Conservation (phyloP, 495 filamentous ascomycete genomes). For the Rusavskia elegans region DNA sequence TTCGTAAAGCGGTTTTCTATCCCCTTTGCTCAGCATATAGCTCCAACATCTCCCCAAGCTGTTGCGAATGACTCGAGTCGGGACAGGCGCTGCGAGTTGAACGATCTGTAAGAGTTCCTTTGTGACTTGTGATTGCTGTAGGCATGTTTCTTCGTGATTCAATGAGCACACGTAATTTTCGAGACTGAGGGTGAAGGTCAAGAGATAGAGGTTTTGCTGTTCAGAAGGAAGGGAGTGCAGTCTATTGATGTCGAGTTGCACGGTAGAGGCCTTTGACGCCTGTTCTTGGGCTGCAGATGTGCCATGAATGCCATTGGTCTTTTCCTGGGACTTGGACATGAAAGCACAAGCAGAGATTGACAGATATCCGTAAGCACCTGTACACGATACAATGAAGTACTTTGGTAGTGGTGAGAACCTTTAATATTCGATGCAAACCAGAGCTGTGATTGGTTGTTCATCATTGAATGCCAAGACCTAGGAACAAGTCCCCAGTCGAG, state of each 20-base stretch:
- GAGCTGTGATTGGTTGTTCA: too few species aligned
- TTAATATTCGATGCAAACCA: too few species aligned
- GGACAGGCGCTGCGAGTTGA: slow-evolving; percentile 65
- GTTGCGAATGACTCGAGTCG: slow-evolving; percentile 79
- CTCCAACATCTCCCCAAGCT: slow-evolving; percentile 74
- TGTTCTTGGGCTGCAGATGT: neutral
- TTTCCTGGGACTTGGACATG: neutral
- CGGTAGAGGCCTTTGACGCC: neutral
- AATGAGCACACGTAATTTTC: slow-evolving; percentile 64
- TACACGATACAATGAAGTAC: too few species aligned
- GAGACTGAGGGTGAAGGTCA: slow-evolving; percentile 75
- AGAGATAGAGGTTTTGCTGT: slow-evolving; percentile 86
- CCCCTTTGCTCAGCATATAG: slow-evolving; percentile 71
- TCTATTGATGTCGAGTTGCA: slow-evolving; percentile 71
- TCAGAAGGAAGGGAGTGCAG: slow-evolving; percentile 82
- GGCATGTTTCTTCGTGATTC: slow-evolving; percentile 59
- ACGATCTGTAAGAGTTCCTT: slow-evolving; percentile 84
- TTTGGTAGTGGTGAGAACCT: too few species aligned
- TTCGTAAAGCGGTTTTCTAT: slow-evolving; percentile 84
- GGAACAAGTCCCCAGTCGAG: too few species aligned
- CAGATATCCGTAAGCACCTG: too few species aligned
- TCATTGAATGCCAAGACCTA: too few species aligned
- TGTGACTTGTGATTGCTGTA: slow-evolving; percentile 78
- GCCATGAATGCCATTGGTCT: neutral
- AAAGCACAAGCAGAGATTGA: neutral